Evolutionary conservation across 352 stramenopile genomes (phyloP), one percentile per base, ranked within the genome.

Genomic region (Phytophthora vignae): DNA sequence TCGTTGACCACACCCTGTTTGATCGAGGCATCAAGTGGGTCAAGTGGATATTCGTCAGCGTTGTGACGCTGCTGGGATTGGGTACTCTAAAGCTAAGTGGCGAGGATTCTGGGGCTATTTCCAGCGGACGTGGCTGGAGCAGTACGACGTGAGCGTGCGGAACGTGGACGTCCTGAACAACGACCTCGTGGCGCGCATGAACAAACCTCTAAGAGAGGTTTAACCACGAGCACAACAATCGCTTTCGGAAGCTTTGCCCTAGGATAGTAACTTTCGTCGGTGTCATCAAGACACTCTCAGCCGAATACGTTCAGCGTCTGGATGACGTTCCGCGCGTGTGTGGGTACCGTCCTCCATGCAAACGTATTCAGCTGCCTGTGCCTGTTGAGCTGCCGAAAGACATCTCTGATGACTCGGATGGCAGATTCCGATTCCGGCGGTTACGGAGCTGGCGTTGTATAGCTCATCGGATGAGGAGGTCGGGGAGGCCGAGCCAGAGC

Each of bases 181-280:
- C 2, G 33, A 59, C 27, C 48, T 71, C 14, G 25, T 71, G 0
- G 49, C 56, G 1, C 55, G 56, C 0, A 66, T 49, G 2, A 71
- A 66, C 12, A 71, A 71, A n/a, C 56, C 22, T 7, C 14, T 71
- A 4, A 29, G 48, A 71, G 27, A 49, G 46, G 48, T 71, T 70
- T 40, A 10, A 33, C 29, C 29, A 5, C 29, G 3, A 33, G 29
- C 29, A 10, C 29, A 33, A 33, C 29, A 33, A 33, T 10, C 29
- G 29, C 29, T 33, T 33, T 33, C 29, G 0, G 29, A 33, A 9
- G 29, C 29, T 5, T 33, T 5, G 29, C 7, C 29, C 29, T 33
- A 33, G 29, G 0, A 10, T 10, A 5, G 29, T 5, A 0, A 60
- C 50, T 3, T 60, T 67, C 11, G 38, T 60, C 2, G 21, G 55